Conservation (phyloP, 2,329 filamentous ascomycete genomes). For the Colletotrichum coccodes region DNA sequence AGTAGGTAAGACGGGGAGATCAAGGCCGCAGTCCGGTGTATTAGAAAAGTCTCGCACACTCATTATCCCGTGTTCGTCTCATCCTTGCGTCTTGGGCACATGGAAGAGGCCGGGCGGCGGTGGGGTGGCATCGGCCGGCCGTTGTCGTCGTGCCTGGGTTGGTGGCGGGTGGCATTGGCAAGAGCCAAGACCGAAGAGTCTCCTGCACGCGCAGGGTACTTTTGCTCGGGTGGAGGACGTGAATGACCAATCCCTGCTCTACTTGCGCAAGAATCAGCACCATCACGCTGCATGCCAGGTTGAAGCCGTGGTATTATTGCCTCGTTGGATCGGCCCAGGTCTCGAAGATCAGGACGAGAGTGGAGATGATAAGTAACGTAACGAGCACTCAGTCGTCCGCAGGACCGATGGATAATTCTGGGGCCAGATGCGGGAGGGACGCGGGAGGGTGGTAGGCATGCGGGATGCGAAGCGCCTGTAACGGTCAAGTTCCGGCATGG, state of each 20-base stretch:
- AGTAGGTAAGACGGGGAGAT: neutral
- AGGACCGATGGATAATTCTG: neutral
- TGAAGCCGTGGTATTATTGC: neutral
- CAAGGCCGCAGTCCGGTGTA: neutral
- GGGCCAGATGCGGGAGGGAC: neutral
- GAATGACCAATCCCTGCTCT: neutral
- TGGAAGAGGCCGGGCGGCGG: slow-evolving; percentile 3
- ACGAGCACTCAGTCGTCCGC: neutral
- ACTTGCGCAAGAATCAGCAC: neutral
- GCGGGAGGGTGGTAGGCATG: slow-evolving; percentile 22
- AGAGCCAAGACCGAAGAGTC: slow-evolving; percentile 18
- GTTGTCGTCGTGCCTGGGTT: slow-evolving; percentile 17
- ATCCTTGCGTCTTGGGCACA: neutral
- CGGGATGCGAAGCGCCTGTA: slow-evolving; percentile 30
- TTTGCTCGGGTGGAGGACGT: neutral
- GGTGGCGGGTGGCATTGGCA: slow-evolving; percentile 21
- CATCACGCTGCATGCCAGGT: slow-evolving; percentile 18
- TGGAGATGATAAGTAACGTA: slow-evolving; percentile 22
- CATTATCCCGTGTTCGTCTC: neutral
- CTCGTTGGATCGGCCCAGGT: slow-evolving; percentile 10
- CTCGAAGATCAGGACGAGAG: neutral
- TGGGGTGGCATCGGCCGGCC: slow-evolving; percentile 19
- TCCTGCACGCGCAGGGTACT: slow-evolving; percentile 18
- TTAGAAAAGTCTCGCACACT: neutral
- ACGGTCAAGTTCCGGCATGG: slow-evolving; percentile 15